These are phyloP conservation scores for Mesotaenium endlicherianum DNA, from an alignment of 139 green algal species.

Conservation along the genomic window DNA sequence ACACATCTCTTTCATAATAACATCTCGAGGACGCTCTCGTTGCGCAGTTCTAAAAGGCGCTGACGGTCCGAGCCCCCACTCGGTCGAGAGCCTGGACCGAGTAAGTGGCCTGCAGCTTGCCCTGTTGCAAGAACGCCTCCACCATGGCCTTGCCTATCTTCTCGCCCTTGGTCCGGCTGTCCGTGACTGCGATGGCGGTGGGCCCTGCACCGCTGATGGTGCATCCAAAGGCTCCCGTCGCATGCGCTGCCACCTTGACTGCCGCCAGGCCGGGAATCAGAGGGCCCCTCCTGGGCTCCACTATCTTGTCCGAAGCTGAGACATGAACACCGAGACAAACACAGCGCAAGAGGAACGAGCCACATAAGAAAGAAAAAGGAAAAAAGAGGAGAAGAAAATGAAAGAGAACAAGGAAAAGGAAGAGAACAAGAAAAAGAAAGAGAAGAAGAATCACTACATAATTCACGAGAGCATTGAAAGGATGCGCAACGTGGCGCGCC, in stretches of 20 bases:
- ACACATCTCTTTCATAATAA: too few species aligned
- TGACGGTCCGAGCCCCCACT: conserved; percentile 26
- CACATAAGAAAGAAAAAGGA: background rate
- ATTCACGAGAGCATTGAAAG: too few species aligned
- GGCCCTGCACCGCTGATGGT: conserved; percentile 95
- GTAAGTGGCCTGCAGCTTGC: conserved; percentile 28
- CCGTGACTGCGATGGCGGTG: conserved; percentile 90
- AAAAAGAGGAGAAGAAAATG: background rate
- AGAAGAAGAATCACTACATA: background rate
- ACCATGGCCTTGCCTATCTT: conserved; percentile 76
- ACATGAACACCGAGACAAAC: background rate
- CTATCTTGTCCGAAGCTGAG: conserved; percentile 82
- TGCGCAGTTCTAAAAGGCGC: too few species aligned
- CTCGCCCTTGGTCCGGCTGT: conserved; percentile 61
- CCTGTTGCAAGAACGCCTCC: conserved; percentile 39
- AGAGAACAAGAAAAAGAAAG: background rate
- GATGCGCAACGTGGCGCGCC: too few species aligned
- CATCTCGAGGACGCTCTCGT: too few species aligned
- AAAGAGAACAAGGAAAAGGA: background rate
- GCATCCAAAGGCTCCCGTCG: conserved; percentile 85
- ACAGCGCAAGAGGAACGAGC: background rate
- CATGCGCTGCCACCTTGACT: conserved; percentile 86
- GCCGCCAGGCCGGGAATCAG: conserved; percentile 90
- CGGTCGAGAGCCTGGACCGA: conserved; percentile 17
- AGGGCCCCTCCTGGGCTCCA: conserved; percentile 86